A percentile compares a stretch with the other conserved stretches of the same genome.
phyloP scores from a whole-genome alignment of 2,329 filamentous ascomycete genomes.

The Ceratocystis lukuohia region DNA sequence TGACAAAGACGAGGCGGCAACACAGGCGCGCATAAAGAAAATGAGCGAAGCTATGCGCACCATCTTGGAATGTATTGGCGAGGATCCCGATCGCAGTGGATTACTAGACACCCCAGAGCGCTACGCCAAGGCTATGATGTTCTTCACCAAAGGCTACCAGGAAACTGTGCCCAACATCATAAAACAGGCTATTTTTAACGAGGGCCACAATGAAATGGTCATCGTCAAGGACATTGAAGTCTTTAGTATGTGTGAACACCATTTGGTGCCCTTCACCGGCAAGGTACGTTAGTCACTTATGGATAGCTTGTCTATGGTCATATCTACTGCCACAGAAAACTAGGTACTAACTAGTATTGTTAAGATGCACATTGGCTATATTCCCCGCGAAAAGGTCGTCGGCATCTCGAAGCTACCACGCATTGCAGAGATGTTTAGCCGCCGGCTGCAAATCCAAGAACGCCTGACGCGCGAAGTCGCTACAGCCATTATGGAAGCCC shows the following conservation, averaged over 20 bases:
- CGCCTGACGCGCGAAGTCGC: slow-evolving; percentile 92
- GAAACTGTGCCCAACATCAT: slow-evolving; percentile 85
- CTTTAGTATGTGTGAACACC: slow-evolving; percentile 90
- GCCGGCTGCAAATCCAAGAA: slow-evolving; percentile 89
- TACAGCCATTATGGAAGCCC: slow-evolving; percentile 79
- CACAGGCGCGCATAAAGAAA: slow-evolving; percentile 37
- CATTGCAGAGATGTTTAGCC: slow-evolving; percentile 93
- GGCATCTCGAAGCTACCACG: slow-evolving; percentile 91
- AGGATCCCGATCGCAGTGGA: slow-evolving; percentile 53
- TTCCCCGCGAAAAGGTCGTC: slow-evolving; percentile 79
- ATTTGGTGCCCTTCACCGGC: slow-evolving; percentile 89
- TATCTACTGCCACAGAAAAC: neutral
- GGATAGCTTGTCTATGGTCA: too few relatives aligned
- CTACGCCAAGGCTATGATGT: slow-evolving; percentile 91
- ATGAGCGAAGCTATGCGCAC: slow-evolving; percentile 51
- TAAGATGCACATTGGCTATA: slow-evolving; percentile 98
- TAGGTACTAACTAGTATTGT: neutral
- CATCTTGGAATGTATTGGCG: slow-evolving; percentile 54
- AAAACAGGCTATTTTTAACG: slow-evolving; percentile 87
- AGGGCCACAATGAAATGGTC: slow-evolving; percentile 92
- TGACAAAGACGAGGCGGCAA: slow-evolving; percentile 17
- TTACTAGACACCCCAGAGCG: slow-evolving; percentile 60
- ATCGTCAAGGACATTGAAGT: slow-evolving; percentile 97
- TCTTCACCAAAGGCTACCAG: slow-evolving; percentile 94
- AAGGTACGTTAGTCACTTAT: slow-evolving; percentile 45